A percentile compares a stretch with the other conserved stretches of the same genome.
Evolutionary conservation across 2,329 filamentous ascomycete genomes (phyloP).

Genomic region (Fusarium sp.): DNA sequence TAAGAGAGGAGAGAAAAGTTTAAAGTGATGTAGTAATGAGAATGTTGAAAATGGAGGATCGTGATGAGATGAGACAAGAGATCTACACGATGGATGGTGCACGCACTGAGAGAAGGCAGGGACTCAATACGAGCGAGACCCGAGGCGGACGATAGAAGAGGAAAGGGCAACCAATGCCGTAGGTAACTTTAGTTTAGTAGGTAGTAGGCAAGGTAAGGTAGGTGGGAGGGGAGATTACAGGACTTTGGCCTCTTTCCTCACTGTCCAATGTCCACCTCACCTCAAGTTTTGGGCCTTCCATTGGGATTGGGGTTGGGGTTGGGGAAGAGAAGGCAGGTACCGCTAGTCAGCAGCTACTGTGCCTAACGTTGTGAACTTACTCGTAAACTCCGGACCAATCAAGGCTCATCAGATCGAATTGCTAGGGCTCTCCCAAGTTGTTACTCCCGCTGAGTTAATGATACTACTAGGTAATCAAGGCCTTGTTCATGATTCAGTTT

Average conservation of each 20-base stretch:
- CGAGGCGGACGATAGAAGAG: conserved; percentile 8
- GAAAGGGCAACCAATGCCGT: conserved; percentile 1
- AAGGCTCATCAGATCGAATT: conserved; percentile 1
- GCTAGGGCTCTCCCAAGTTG: not conserved
- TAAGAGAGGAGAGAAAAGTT: conserved; percentile 24
- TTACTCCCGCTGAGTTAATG: not conserved
- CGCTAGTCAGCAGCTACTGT: conserved; percentile 4
- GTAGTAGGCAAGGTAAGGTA: not conserved
- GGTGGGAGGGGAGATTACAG: conserved; percentile 36
- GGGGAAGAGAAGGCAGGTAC: conserved; percentile 3
- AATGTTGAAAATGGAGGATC: not conserved
- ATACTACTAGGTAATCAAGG: not conserved
- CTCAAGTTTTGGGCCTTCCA: too few species aligned
- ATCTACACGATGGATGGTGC: conserved; percentile 15
- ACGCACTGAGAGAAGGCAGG: not conserved
- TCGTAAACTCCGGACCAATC: conserved; percentile 7
- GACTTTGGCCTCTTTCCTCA: conserved; percentile 21
- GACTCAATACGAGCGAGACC: conserved; percentile 18
- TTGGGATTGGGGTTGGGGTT: not conserved
- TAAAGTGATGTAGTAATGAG: not conserved
- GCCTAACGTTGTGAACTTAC: not conserved
- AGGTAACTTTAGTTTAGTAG: not conserved
- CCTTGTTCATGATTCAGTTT: conserved; percentile 21
- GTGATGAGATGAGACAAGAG: conserved; percentile 10
- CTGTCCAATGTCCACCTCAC: conserved; percentile 1